Evolutionary conservation across 257 asterid species (phyloP), one percentile per base, ranked within the genome.

Genomic region (Solanum sejunctum): DNA sequence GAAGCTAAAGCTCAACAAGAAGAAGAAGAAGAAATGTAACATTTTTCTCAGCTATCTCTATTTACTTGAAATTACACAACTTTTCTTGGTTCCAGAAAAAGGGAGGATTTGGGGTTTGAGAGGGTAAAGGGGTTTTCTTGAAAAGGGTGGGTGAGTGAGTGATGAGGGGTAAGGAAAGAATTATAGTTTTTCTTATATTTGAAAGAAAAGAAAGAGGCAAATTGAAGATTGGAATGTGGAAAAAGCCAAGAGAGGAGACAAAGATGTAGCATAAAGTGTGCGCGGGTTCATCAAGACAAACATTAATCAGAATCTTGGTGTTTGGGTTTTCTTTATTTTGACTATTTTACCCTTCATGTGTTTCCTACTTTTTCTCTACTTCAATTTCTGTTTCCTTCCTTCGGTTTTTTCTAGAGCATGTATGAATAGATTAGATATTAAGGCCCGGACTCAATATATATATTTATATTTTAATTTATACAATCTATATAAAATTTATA

Each of bases 1-100:
- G n/a, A 67, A 88, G 16, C 47, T 77, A 18, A 10, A 26, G 49
- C 82, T 77, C 39, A 84, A 39, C 73, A 90, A 20, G 39, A 85
- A 45, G 43, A 85, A 45, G 43, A 85, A 80, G 67, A 89, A 70
- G 55, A 45, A 78, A 49, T 63, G 83, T 54, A 54, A 39, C 86
- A 85, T 73, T 52, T 41, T 75, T 28, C 41, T 11, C n/a, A 47
- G 81, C 47, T 13, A 73, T 43, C 63, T 20, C 54, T 11, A 36
- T 36, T 36, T 3, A 36, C 39, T 36, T 36, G 6, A 36, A 36
- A 36, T 12, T 78, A 12, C 39, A n/a, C 41, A 12, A 20, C 64
- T 78, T 52, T 78, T 78, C 57, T 43, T 43, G 49, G 49, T 36
- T 36, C 41, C 41, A 36, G 3, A 36, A 36, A 23, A 49, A 13